phyloP scores from a whole-genome alignment of 768 basidiomycete species.

The Fomitopsis serialis region DNA sequence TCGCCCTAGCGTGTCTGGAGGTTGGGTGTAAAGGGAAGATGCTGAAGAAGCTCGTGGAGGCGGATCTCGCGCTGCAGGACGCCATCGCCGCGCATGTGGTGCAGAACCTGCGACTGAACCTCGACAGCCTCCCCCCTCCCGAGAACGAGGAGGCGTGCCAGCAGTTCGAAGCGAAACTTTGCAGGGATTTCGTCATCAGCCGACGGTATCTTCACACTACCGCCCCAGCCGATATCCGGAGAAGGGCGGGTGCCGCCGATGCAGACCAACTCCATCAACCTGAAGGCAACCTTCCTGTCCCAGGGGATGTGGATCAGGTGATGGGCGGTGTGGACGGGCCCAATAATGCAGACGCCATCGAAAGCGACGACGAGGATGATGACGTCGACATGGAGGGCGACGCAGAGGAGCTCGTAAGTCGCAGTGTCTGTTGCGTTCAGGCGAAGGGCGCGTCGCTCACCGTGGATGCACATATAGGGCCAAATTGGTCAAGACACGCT shows the following conservation, averaged over 20 bases:
- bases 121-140: slow-evolving; percentile 52
- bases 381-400: not conserved
- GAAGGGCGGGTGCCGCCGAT: no score
- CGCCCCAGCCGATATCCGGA: no score
- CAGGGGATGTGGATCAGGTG: not conserved
- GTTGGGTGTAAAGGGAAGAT: slow-evolving; percentile 68
- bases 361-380: slow-evolving; percentile 2
- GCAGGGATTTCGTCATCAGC: slow-evolving; percentile 39
- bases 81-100: slow-evolving; percentile 41
- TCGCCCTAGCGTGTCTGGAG: slow-evolving; percentile 53
- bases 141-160: slow-evolving; percentile 43
- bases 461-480: slow-evolving; percentile 37
- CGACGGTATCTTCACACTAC: not conserved
- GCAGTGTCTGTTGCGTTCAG: not conserved
- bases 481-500: slow-evolving; percentile 67
- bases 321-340: not conserved
- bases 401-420: slow-evolving; percentile 14
- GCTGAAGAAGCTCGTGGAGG: slow-evolving; percentile 50
- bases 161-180: slow-evolving; percentile 45
- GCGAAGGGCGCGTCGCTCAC: no score
- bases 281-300: not conserved
- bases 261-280: not conserved
- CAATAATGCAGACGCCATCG: not conserved
- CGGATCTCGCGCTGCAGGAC: slow-evolving; percentile 36
- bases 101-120: slow-evolving; percentile 42